These are phyloP conservation scores for Blastobotrys americana DNA, from an alignment of 805 yeast genomes.

Conservation along the genomic window DNA sequence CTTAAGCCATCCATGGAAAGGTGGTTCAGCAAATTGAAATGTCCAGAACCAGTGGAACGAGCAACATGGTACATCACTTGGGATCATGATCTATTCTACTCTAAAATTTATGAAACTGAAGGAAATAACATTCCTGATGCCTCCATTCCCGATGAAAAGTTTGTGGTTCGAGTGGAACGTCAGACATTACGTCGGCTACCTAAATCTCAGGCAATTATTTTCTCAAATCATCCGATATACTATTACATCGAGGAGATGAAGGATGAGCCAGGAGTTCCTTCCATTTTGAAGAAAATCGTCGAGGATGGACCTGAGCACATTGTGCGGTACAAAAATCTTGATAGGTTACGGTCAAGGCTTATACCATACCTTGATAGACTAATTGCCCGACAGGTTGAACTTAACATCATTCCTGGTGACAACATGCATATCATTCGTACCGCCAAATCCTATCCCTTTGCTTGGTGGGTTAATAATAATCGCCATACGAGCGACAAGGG, in stretches of 20 bases:
- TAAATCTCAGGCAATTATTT: constrained; percentile 55
- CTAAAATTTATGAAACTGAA: constrained; percentile 46
- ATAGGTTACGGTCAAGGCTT: constrained; percentile 51
- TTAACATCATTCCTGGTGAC: constrained; percentile 46
- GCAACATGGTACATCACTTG: constrained; percentile 71
- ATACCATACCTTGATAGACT: constrained; percentile 49
- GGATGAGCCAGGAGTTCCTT: constrained; percentile 66
- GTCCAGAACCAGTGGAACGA: constrained; percentile 59
- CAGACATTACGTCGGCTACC: constrained; percentile 67
- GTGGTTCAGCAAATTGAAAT: constrained; percentile 59
- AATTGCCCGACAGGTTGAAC: constrained; percentile 50
- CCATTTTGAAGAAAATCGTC: constrained; percentile 52
- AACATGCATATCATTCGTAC: constrained; percentile 14
- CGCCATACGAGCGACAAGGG: constrained; percentile 35
- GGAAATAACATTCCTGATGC: constrained; percentile 42
- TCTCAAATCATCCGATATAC: constrained; percentile 71
- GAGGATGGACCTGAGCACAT: constrained; percentile 63
- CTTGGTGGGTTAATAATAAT: constrained; percentile 42
- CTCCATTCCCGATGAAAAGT: constrained; percentile 44
- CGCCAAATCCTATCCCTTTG: constrained; percentile 42
- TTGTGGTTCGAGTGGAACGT: constrained; percentile 64
- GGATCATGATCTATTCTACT: constrained; percentile 57
- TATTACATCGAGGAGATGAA: constrained; percentile 70
- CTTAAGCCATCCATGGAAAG: constrained; percentile 64
- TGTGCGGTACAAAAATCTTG: constrained; percentile 57